Percentiles rank a stretch among this genome's conserved stretches.
These are phyloP conservation scores for Henckelia pumila DNA, from an alignment of 257 asterid species.

Conservation along the genomic window DNA sequence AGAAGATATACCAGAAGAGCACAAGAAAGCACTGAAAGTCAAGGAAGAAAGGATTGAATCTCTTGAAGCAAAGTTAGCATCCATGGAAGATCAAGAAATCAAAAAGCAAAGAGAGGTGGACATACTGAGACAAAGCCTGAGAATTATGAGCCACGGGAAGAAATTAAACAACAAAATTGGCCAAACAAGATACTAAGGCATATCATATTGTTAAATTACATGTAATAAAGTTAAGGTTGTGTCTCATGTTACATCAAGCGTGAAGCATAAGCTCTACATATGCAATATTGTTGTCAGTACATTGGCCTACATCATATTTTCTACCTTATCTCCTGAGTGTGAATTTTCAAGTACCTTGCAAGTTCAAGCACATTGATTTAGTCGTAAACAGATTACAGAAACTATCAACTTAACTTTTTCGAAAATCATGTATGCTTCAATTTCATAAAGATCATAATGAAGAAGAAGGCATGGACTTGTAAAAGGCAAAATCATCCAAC, in stretches of 20 bases:
- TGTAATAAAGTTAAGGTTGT: background rate
- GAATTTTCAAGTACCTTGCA: background rate
- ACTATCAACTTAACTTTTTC: no score
- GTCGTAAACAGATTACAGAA: background rate
- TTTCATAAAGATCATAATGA: background rate
- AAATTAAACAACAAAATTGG: conserved; percentile 33
- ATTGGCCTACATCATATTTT: background rate
- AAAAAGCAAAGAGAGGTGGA: conserved; percentile 73
- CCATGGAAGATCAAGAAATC: conserved; percentile 56
- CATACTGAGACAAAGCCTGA: conserved; percentile 69
- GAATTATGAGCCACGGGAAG: conserved; percentile 62
- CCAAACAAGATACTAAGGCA: background rate
- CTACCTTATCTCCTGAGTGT: background rate
- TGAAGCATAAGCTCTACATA: no score
- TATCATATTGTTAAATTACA: background rate
- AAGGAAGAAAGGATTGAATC: conserved; percentile 55
- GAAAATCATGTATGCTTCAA: background rate
- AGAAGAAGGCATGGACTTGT: no score
- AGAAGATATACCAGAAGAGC: conserved; percentile 40
- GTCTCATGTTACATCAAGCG: background rate
- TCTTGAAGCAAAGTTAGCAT: conserved; percentile 45
- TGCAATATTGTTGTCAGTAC: background rate
- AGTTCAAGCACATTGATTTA: background rate
- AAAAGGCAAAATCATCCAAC: background rate
- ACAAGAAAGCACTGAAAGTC: conserved; percentile 41